phyloP scores from a whole-genome alignment of 1,284 basidiomycete species.

The Neonothopanus nambi region DNA sequence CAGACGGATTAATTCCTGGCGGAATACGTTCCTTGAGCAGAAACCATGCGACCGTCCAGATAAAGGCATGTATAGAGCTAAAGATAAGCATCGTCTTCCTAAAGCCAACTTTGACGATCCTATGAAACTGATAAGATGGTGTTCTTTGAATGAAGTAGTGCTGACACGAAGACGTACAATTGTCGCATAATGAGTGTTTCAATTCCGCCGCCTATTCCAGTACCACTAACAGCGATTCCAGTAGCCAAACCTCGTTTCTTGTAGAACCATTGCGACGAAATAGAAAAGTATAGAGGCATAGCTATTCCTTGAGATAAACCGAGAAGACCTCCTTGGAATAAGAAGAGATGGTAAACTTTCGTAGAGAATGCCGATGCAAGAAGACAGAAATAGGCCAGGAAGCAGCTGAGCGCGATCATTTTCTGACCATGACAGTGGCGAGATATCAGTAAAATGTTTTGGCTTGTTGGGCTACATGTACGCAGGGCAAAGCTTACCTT shows the following conservation, averaged over 20 bases:
- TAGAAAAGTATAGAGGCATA: conserved; percentile 27
- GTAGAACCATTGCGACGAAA: conserved; percentile 28
- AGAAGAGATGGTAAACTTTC: conserved; percentile 26
- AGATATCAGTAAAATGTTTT: not conserved
- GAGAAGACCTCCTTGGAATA: conserved; percentile 26
- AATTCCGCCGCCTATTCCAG: conserved; percentile 25
- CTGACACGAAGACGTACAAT: conserved; percentile 18
- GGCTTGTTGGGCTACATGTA: not conserved
- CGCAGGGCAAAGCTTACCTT: conserved; percentile 7
- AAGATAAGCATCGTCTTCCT: conserved; percentile 24
- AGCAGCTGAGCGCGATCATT: conserved; percentile 26
- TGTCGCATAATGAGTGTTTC: conserved; percentile 23
- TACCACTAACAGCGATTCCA: conserved; percentile 26
- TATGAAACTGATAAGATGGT: conserved; percentile 3
- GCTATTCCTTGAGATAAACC: conserved; percentile 25
- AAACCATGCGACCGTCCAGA: conserved; percentile 24
- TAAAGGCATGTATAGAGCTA: conserved; percentile 20
- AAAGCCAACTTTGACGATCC: conserved; percentile 24
- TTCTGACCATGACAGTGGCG: conserved; percentile 12
- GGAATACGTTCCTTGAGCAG: conserved; percentile 25
- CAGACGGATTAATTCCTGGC: conserved; percentile 14
- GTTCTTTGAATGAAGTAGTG: not conserved
- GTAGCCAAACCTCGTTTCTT: conserved; percentile 24
- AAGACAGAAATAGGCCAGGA: conserved; percentile 23
- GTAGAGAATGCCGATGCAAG: conserved; percentile 26